Percentiles rank a stretch among this genome's conserved stretches.
Evolutionary conservation across 352 stramenopile genomes (phyloP).

Genomic region (Blastocystis sp.): DNA sequence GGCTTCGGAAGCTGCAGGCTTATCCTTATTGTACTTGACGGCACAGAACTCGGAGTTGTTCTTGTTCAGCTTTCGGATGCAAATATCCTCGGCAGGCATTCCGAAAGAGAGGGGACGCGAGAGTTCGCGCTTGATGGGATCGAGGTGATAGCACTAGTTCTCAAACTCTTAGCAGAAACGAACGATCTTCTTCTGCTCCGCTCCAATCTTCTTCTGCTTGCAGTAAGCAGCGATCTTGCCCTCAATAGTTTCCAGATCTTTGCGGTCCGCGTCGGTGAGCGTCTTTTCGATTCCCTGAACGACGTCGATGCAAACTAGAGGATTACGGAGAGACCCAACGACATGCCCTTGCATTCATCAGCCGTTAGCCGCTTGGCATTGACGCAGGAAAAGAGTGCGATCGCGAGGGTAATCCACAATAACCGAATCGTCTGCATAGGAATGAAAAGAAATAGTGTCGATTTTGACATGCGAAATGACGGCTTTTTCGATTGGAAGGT

Average conservation of each 20-base stretch:
- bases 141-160: slow-evolving; percentile 54
- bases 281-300: slow-evolving; percentile 54
- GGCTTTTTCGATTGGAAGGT: slow-evolving; percentile 44
- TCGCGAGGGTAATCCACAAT: not conserved
- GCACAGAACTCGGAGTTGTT: slow-evolving; percentile 54
- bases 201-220: slow-evolving; percentile 36
- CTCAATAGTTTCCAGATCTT: slow-evolving; percentile 38
- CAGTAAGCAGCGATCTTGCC: slow-evolving; percentile 48
- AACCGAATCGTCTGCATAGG: not conserved
- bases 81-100: slow-evolving; percentile 57
- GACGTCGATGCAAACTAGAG: slow-evolving; percentile 51
- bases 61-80: slow-evolving; percentile 56
- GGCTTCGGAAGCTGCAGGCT: not conserved
- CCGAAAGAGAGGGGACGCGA: slow-evolving; percentile 51
- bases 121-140: slow-evolving; percentile 54
- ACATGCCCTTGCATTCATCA: slow-evolving; percentile 38
- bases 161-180: not conserved
- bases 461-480: not conserved
- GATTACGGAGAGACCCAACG: not conserved
- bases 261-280: slow-evolving; percentile 26
- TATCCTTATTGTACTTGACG: slow-evolving; percentile 47
- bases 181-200: slow-evolving; percentile 55
- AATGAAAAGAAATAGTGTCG: slow-evolving; percentile 13
- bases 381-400: not conserved
- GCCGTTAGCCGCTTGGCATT: slow-evolving; percentile 10